These are phyloP conservation scores for Schoenoplectus tabernaemontani DNA, from an alignment of 202 grass and related monocot genomes.

Conservation along the genomic window DNA sequence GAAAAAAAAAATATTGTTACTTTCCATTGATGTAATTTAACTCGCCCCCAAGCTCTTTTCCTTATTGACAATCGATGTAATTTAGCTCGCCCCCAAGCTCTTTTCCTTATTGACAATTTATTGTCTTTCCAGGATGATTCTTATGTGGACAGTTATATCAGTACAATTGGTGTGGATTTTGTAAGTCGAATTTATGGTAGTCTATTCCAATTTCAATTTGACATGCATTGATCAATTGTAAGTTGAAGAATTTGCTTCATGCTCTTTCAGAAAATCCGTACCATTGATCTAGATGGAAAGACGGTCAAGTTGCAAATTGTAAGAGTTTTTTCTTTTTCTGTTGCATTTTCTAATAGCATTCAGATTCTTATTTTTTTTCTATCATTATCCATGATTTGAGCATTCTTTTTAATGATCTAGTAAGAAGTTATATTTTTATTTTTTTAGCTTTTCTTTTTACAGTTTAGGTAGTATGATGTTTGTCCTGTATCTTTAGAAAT, in stretches of 20 bases:
- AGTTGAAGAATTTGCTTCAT: constrained; percentile 1
- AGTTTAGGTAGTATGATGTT: neutral
- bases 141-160: constrained; percentile 87
- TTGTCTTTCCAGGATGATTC: constrained; percentile 58
- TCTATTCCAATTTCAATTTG: neutral
- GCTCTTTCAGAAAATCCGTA: constrained; percentile 76
- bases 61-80: neutral
- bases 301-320: constrained; percentile 88
- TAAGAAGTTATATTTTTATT: neutral
- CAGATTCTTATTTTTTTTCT: neutral
- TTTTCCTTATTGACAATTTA: neutral
- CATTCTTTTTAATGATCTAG: neutral
- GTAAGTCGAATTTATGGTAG: constrained; percentile 37
- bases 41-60: neutral
- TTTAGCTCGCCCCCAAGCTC: neutral
- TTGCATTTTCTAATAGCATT: neutral
- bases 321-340: constrained; percentile 17
- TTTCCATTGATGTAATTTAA: neutral
- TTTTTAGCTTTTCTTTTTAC: neutral
- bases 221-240: neutral
- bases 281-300: constrained; percentile 74
- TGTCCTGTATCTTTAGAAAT: neutral
- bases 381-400: neutral
- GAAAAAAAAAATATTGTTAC: neutral
- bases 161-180: constrained; percentile 97